These are phyloP conservation scores for Podaxis pistillaris DNA, from an alignment of 768 basidiomycete genomes.

Conservation along the genomic window DNA sequence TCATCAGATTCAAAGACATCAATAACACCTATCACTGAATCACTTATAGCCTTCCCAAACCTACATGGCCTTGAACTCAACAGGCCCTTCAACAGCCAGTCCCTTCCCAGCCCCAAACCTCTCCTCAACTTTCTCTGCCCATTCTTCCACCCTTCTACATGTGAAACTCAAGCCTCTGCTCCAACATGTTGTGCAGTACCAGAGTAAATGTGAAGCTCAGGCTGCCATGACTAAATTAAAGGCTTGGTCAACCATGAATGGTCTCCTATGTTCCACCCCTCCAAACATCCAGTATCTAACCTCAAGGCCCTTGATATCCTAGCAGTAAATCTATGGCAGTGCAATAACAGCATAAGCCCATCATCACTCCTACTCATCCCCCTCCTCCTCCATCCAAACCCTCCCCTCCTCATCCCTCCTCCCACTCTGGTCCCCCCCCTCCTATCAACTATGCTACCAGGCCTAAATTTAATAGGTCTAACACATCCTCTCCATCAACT, in stretches of 20 bases:
- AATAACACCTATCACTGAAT: constrained; percentile 20
- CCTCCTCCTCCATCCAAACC: too few species aligned
- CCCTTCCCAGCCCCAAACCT: neutral
- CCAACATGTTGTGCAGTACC: neutral
- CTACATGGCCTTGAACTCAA: neutral
- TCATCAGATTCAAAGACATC: constrained; percentile 25
- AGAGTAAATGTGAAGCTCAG: neutral
- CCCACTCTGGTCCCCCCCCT: too few species aligned
- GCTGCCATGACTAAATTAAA: neutral
- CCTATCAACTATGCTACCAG: too few species aligned
- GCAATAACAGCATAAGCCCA: too few species aligned
- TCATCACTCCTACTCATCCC: too few species aligned
- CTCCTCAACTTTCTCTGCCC: neutral
- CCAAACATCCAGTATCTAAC: neutral
- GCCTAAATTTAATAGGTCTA: too few species aligned
- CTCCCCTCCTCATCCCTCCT: too few species aligned
- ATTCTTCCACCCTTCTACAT: constrained; percentile 21
- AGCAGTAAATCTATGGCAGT: too few species aligned
- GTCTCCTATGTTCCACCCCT: neutral
- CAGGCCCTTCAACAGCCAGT: neutral
- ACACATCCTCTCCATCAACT: too few species aligned
- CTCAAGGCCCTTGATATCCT: neutral
- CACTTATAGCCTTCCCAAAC: constrained; percentile 18
- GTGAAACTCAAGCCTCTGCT: constrained; percentile 20
- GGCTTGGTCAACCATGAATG: neutral